Evolutionary conservation across 2,329 filamentous ascomycete genomes (phyloP), one percentile per base, ranked within the genome.

Genomic region (Fusarium chlamydosporum): DNA sequence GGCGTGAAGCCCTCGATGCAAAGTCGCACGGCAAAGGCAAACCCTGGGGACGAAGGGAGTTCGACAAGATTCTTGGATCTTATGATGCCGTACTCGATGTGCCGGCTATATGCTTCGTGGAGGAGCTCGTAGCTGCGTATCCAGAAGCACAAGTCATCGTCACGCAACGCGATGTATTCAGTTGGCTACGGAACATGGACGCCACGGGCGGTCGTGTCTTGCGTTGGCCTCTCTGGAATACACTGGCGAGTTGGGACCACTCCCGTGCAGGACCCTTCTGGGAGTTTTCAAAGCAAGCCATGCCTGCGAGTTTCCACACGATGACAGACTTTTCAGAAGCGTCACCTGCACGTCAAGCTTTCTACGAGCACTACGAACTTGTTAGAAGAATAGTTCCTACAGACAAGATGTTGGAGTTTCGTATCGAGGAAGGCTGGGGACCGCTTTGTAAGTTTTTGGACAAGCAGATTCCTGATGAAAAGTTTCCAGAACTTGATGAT

Each of bases 1-100:
- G 68, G 68, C 60, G 61, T 8, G 68, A 71, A 41, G 68, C 68
- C 3, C 68, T 71, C 9, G 56, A 71, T 8, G 65, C 68, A 16
- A 71, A 71, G 18, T 71, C 60, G 23, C 11, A 71, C 1, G 54
- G 51, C 13, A 60, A 50, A 12, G 65, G 68, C 3, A 67, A 60
- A 33, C 51, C 29, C 2, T 71, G 68, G 68, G 61, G 61, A 3
- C 51, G 68, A 6, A 45, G 35, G 18, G 65, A 71, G 9, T 72
- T 71, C 16, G 68, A 67, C 15, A 70, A 58, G 47, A 51, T 71
- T 1, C 48, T 71, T 1, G 68, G 68, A 0, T 5, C 54, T 2
- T 59, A 67, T 20, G 68, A 72, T 9, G 61, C 61, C 0, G 61
- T 71, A 0, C 43, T 53, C 0, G 65, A 72, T 16, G 41, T 70